Base-by-base conservation (phyloP, 2,329 filamentous ascomycete genomes). In the Apiospora phragmitis region DNA sequence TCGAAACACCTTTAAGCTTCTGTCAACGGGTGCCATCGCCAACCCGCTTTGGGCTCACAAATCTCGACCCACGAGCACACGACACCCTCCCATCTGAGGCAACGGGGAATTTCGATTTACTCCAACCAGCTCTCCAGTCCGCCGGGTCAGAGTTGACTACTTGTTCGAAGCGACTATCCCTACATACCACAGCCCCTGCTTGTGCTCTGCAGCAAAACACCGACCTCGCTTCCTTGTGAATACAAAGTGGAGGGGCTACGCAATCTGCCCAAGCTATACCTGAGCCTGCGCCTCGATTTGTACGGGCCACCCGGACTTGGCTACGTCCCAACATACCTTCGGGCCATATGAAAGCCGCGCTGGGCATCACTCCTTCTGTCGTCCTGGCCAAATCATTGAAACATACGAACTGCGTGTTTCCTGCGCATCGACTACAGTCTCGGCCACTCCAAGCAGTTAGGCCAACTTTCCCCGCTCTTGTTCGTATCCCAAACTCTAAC, bases 271-370 rank as follows among this genome's bases (percentile, higher is more conserved):
- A 35, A 35, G 26, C 32, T 62, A 3, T n/a, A n/a, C 32, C 55
- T 62, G 32, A 62, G 18, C 42, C 65, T 67, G 65, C 65, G 65
- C 65, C 65, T 67, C 42, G 42, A 21, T 67, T 67, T 16, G 42
- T 67, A 67, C 65, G 65, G 65, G 65, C 47, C 65, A 47, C n/a
- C 42, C 65, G 26, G 65, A 35, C 65, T 47, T 32, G 42, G 42
- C 65, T 35, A 24, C 55, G 32, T n/a, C 29, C 55, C 65, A 38
- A 47, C 55, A n/a, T 12, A 62, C 55, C 55, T 62, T 49, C 67
- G 67, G 67, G 18, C 67, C 45, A 11, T 68, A 68, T 68, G 67
- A 68, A 68, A 68, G 67, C 67, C 67, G 67, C 43, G n/a, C 45
- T 68, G 67, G 32, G 45, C 35, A 26, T 26, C 21, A 68, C 42